Conservation (phyloP, 2,329 filamentous ascomycete species). For the Fusarium sp. region DNA sequence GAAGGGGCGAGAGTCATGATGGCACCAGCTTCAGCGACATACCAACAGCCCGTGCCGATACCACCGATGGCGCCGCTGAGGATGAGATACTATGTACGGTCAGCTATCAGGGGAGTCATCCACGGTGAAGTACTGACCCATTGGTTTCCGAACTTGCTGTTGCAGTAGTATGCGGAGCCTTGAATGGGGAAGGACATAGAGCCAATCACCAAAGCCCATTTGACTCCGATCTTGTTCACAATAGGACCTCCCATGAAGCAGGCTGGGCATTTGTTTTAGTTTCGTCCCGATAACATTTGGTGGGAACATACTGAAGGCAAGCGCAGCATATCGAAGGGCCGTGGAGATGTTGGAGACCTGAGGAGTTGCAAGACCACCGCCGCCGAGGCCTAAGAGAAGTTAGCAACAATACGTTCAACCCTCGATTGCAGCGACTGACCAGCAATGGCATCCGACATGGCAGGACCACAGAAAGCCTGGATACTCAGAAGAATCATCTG, state of each 20-base stretch:
- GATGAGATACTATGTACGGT: background rate
- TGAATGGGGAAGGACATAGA: background rate
- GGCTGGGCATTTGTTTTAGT: background rate
- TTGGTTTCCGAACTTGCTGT: conserved; percentile 13
- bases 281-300: accelerated
- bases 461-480: conserved; percentile 10
- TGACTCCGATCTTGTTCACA: conserved; percentile 8
- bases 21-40: conserved; percentile 59
- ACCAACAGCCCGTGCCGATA: conserved; percentile 57
- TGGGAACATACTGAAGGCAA: background rate
- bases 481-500: conserved; percentile 24
- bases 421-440: background rate
- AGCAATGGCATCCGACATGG: conserved; percentile 15
- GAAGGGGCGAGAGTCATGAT: conserved; percentile 61
- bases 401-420: accelerated
- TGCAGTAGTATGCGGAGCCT: conserved; percentile 13
- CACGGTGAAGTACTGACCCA: background rate
- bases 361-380: conserved; percentile 13
- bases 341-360: conserved; percentile 13
- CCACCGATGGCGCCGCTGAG: background rate
- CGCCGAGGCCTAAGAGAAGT: background rate
- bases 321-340: background rate
- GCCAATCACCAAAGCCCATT: conserved; percentile 11
- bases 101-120: accelerated
- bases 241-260: conserved; percentile 20